phyloP scores from a whole-genome alignment of 75 land plant genomes.

The Pinus taeda region DNA sequence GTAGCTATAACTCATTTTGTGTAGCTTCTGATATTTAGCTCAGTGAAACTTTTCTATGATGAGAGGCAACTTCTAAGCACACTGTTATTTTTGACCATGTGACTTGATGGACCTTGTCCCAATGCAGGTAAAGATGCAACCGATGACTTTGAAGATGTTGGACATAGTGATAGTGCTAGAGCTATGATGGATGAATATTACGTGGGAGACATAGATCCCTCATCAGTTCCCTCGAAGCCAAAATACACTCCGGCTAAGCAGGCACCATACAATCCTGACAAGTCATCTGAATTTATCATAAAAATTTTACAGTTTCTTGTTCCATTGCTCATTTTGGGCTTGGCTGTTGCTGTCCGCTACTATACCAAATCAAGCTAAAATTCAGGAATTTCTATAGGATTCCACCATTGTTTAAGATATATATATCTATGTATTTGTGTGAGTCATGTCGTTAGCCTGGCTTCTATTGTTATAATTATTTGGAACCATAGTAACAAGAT shows the following conservation, averaged over 20 bases:
- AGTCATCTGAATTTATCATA: slow-evolving; percentile 52
- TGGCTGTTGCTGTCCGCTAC: slow-evolving; percentile 53
- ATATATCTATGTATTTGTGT: too few relatives aligned
- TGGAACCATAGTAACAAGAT: too few relatives aligned
- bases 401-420: too few relatives aligned
- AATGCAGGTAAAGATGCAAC: slow-evolving; percentile 76
- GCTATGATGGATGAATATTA: slow-evolving; percentile 69
- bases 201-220: slow-evolving; percentile 57
- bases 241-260: slow-evolving; percentile 55
- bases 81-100: background rate
- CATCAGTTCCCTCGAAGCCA: slow-evolving; percentile 51
- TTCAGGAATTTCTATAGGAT: too few relatives aligned
- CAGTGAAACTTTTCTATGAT: too few relatives aligned
- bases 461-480: too few relatives aligned
- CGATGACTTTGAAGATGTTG: slow-evolving; percentile 81
- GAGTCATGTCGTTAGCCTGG: too few relatives aligned
- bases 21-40: too few relatives aligned
- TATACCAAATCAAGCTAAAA: slow-evolving; percentile 22
- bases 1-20: too few relatives aligned
- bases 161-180: slow-evolving; percentile 62
- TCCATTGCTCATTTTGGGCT: slow-evolving; percentile 52
- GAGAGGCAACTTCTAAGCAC: background rate
- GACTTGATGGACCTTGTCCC: background rate
- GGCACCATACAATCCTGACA: slow-evolving; percentile 49
- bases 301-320: slow-evolving; percentile 72